Evolutionary conservation across 2,329 filamentous ascomycete genomes (phyloP).

Genomic region (Arthrobotrys iridis): DNA sequence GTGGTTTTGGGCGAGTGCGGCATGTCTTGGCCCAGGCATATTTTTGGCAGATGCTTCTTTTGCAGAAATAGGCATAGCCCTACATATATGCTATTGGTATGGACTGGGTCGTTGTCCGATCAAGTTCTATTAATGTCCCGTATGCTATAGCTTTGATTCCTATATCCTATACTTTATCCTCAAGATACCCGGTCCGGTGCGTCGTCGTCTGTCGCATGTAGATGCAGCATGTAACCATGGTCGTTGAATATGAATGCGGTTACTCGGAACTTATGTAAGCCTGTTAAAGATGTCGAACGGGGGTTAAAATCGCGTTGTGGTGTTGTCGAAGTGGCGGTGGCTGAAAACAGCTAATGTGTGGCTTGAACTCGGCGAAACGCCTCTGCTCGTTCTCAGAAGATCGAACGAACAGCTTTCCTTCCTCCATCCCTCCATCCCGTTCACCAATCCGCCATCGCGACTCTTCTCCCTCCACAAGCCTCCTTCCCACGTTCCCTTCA

Average conservation of each 20-base stretch:
- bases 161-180: too few relatives aligned
- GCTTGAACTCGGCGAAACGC: too few relatives aligned
- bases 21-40: background rate
- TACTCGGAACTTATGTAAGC: too few relatives aligned
- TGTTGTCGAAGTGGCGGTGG: conserved; percentile 19
- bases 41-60: background rate
- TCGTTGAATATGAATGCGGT: too few relatives aligned
- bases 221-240: too few relatives aligned
- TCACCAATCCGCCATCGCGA: background rate
- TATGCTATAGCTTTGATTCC: background rate
- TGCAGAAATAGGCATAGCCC: background rate
- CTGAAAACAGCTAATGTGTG: conserved; percentile 32
- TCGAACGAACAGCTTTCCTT: conserved; percentile 35
- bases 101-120: background rate
- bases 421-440: conserved; percentile 5
- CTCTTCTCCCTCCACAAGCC: background rate
- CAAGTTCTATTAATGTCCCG: background rate
- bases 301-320: conserved; percentile 1
- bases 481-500: background rate
- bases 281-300: too few relatives aligned
- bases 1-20: background rate
- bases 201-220: too few relatives aligned
- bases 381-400: conserved; percentile 21
- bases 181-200: too few relatives aligned
- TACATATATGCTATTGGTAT: background rate